Evolutionary conservation across 2,329 filamentous ascomycete species (phyloP).

Genomic region (Pseudogymnoascus sp.): DNA sequence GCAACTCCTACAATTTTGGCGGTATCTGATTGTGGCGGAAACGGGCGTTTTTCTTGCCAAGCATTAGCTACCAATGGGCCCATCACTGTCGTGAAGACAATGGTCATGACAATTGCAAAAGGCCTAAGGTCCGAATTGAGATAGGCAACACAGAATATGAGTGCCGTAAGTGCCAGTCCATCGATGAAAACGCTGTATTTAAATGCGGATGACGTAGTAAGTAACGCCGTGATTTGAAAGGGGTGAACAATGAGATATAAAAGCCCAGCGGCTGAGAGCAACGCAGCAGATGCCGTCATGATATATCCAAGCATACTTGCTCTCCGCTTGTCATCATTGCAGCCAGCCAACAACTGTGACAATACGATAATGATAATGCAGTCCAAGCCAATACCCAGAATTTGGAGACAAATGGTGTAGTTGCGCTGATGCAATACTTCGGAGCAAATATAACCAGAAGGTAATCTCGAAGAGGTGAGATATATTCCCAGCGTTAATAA

Average conservation of each 20-base stretch:
- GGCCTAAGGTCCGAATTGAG: constrained; percentile 10
- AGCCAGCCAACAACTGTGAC: background rate
- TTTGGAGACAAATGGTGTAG: constrained; percentile 6
- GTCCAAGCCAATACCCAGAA: constrained; percentile 9
- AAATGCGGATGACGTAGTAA: background rate
- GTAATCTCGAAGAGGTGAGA: background rate
- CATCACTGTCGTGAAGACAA: constrained; percentile 5
- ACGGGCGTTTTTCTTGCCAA: background rate
- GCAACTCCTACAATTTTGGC: background rate
- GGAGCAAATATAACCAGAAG: constrained; percentile 10
- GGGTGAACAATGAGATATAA: background rate
- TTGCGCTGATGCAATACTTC: background rate
- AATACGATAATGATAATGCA: constrained; percentile 5
- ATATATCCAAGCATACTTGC: background rate
- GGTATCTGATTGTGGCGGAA: constrained; percentile 9
- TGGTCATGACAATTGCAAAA: constrained; percentile 3
- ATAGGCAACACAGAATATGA: background rate
- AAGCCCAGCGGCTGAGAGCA: background rate
- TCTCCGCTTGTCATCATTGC: constrained; percentile 10
- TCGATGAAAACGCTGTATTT: background rate
- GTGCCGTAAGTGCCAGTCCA: background rate
- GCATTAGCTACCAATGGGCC: constrained; percentile 6
- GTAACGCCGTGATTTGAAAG: background rate
- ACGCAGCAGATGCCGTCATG: background rate
- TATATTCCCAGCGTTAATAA: constrained; percentile 6